phyloP scores from a whole-genome alignment of 768 basidiomycete species.

The Tricholoma flavovirens region DNA sequence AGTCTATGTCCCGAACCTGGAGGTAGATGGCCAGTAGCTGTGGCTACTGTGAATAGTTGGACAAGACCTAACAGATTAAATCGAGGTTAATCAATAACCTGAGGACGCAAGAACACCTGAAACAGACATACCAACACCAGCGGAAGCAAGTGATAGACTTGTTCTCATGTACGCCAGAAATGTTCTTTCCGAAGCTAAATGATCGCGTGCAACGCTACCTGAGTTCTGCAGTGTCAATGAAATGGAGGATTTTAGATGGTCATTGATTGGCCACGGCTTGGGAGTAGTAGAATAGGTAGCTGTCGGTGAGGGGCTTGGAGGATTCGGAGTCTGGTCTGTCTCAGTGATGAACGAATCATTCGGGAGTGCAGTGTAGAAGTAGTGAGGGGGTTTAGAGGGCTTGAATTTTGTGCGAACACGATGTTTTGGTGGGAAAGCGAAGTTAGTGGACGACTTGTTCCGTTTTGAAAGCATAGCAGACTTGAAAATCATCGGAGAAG shows the following conservation, averaged over 20 bases:
- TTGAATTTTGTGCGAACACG: constrained; percentile 3
- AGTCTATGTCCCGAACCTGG: constrained; percentile 15
- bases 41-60: constrained; percentile 17
- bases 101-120: background rate
- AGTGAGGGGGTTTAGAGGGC: background rate
- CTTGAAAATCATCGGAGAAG: background rate
- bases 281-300: background rate
- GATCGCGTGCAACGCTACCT: constrained; percentile 49
- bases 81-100: background rate
- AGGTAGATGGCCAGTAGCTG: constrained; percentile 8
- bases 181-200: constrained; percentile 47
- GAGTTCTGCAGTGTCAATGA: constrained; percentile 36
- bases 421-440: constrained; percentile 7
- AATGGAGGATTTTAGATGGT: background rate
- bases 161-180: constrained; percentile 52
- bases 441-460: constrained; percentile 5
- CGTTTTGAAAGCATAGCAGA: background rate
- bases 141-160: constrained; percentile 44
- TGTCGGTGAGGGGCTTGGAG: background rate
- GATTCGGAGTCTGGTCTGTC: background rate
- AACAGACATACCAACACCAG: constrained; percentile 33
- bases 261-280: background rate
- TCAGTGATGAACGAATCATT: background rate
- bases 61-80: constrained; percentile 12
- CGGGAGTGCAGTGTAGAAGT: background rate